These are phyloP conservation scores for Dothistroma septosporum DNA, from an alignment of 2,329 filamentous ascomycete species.

Conservation along the genomic window DNA sequence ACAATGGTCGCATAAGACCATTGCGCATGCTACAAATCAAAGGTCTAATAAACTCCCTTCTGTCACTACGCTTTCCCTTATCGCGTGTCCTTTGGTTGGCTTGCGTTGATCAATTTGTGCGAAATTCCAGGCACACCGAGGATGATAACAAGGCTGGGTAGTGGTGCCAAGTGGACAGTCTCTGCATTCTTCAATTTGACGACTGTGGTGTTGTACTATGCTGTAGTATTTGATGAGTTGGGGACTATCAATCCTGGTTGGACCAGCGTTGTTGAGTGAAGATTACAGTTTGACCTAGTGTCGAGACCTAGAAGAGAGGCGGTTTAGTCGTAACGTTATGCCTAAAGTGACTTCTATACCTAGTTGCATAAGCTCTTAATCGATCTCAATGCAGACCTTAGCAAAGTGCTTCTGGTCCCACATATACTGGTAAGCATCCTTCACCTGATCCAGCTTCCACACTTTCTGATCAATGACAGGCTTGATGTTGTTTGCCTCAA, in stretches of 20 bases:
- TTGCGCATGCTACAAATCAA: background rate
- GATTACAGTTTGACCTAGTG: background rate
- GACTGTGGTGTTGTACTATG: background rate
- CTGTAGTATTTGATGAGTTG: background rate
- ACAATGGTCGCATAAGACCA: background rate
- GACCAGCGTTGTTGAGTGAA: background rate
- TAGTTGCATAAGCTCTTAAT: slow-evolving; percentile 20
- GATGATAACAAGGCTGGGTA: background rate
- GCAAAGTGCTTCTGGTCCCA: slow-evolving; percentile 48
- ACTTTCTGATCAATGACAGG: slow-evolving; percentile 57
- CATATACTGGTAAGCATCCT: slow-evolving; percentile 44
- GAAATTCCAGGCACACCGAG: background rate
- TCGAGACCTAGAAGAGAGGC: background rate
- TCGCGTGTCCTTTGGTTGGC: background rate
- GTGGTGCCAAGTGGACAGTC: background rate
- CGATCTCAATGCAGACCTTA: slow-evolving; percentile 40
- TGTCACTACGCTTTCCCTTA: background rate
- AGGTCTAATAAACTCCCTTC: background rate
- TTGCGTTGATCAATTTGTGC: background rate
- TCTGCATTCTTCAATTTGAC: background rate
- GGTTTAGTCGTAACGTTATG: background rate
- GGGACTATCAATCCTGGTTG: background rate
- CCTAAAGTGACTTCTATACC: background rate
- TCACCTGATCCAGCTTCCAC: slow-evolving; percentile 51
- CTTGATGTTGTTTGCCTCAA: slow-evolving; percentile 57